phyloP scores from a whole-genome alignment of 768 basidiomycete species.

The Russula dissimulans region DNA sequence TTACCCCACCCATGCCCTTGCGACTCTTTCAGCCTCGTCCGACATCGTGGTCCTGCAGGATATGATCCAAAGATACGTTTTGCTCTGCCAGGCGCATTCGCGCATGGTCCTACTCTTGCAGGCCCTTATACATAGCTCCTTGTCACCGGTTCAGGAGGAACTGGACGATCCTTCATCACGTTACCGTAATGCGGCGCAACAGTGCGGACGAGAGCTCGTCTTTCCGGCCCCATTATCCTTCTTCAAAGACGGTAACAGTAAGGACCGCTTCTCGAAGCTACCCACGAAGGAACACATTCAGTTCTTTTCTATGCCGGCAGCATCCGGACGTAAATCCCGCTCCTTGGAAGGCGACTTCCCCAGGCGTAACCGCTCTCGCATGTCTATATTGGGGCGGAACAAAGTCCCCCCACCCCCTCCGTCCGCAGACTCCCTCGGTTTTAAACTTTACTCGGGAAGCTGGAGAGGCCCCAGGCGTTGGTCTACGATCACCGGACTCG shows the following conservation, averaged over 20 bases:
- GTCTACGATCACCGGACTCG: neutral
- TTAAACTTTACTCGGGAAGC: constrained; percentile 38
- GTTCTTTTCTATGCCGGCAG: neutral
- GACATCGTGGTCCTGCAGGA: constrained; percentile 28
- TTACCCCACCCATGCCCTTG: constrained; percentile 62
- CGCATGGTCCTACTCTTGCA: constrained; percentile 69
- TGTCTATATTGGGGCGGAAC: constrained; percentile 34
- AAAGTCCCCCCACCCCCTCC: constrained; percentile 37
- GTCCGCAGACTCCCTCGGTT: constrained; percentile 35
- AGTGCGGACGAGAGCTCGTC: constrained; percentile 44
- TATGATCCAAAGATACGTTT: constrained; percentile 32
- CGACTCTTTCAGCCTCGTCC: constrained; percentile 35
- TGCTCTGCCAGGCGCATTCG: constrained; percentile 55
- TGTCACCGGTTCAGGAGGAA: constrained; percentile 27
- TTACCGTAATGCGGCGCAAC: constrained; percentile 19
- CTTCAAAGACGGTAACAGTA: constrained; percentile 10
- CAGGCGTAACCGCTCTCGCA: constrained; percentile 12
- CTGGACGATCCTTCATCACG: constrained; percentile 26
- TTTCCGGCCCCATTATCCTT: constrained; percentile 71
- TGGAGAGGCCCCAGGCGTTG: constrained; percentile 35
- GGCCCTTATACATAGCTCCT: constrained; percentile 57
- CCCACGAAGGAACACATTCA: neutral
- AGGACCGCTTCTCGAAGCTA: neutral
- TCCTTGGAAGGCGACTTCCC: constrained; percentile 1
- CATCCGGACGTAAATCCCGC: neutral